Conservation (phyloP, 441 rosid species). For the Kokia cookei region DNA sequence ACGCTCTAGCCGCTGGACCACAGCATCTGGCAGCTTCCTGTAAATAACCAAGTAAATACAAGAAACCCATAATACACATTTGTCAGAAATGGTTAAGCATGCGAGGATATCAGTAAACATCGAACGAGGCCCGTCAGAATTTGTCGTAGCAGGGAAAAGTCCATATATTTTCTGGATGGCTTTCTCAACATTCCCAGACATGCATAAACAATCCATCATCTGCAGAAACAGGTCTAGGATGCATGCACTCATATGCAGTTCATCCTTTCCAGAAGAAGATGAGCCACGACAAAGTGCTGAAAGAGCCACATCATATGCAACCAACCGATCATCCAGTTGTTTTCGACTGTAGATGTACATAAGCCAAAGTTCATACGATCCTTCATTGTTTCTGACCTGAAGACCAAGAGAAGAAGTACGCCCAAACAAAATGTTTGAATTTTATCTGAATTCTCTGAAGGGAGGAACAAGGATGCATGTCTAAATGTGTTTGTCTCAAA, state of each 20-base stretch:
- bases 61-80: constrained; percentile 97
- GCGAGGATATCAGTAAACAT: constrained; percentile 75
- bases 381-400: constrained; percentile 70
- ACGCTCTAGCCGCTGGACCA: constrained; percentile 55
- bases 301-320: constrained; percentile 72
- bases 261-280: constrained; percentile 36
- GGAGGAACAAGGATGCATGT: constrained; percentile 2
- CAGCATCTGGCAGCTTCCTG: constrained; percentile 77
- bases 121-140: constrained; percentile 57
- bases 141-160: constrained; percentile 33
- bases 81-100: constrained; percentile 86
- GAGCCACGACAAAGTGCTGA: constrained; percentile 50
- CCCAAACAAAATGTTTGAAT: constrained; percentile 32
- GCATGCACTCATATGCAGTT: constrained; percentile 59
- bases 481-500: neutral
- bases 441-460: constrained; percentile 13
- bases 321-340: constrained; percentile 60
- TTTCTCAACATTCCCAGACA: constrained; percentile 67
- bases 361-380: constrained; percentile 88
- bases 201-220: constrained; percentile 74
- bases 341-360: constrained; percentile 81
- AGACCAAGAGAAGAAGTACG: constrained; percentile 29
- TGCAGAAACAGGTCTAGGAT: constrained; percentile 86
- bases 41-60: constrained; percentile 93
- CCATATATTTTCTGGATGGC: constrained; percentile 52